Evolutionary conservation across 768 basidiomycete genomes (phyloP).

Genomic region (Fibroporia radiculosa): DNA sequence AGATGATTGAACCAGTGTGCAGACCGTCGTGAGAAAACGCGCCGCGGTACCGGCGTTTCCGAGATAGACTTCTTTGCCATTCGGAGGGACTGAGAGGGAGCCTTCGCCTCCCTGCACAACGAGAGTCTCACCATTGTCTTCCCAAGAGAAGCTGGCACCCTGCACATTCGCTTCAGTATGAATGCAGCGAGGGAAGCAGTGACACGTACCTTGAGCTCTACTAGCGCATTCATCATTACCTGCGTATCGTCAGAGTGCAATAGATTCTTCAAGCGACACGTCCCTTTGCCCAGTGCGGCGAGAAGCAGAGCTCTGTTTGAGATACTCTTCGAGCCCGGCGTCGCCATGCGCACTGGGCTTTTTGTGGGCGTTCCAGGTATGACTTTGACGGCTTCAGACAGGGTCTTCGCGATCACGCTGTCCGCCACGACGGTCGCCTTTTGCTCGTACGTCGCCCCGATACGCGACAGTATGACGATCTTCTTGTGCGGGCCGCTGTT

Average conservation of each 20-base stretch:
- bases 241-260: slow-evolving; percentile 97
- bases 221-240: slow-evolving; percentile 96
- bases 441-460: slow-evolving; percentile 88
- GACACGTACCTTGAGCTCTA: slow-evolving; percentile 67
- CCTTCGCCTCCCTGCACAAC: slow-evolving; percentile 88
- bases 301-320: slow-evolving; percentile 92
- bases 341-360: slow-evolving; percentile 61
- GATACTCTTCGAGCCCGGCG: slow-evolving; percentile 94
- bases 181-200: slow-evolving; percentile 1
- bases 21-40: slow-evolving; percentile 95
- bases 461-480: slow-evolving; percentile 83
- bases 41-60: slow-evolving; percentile 97
- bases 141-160: slow-evolving; percentile 93
- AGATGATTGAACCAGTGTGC: slow-evolving; percentile 67
- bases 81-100: slow-evolving; percentile 63
- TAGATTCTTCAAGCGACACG: slow-evolving; percentile 81
- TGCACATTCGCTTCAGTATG: slow-evolving; percentile 20
- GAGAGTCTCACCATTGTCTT: slow-evolving; percentile 92
- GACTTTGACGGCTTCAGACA: slow-evolving; percentile 75
- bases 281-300: slow-evolving; percentile 85
- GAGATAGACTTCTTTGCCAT: slow-evolving; percentile 87
- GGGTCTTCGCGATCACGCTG: slow-evolving; percentile 69
- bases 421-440: slow-evolving; percentile 85
- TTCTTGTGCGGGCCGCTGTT: slow-evolving; percentile 91
- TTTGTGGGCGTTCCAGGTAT: slow-evolving; percentile 55